Evolutionary conservation across 306 rosid genomes (phyloP), one percentile per base, ranked within the genome.

Genomic region (Glycine latifolia): DNA sequence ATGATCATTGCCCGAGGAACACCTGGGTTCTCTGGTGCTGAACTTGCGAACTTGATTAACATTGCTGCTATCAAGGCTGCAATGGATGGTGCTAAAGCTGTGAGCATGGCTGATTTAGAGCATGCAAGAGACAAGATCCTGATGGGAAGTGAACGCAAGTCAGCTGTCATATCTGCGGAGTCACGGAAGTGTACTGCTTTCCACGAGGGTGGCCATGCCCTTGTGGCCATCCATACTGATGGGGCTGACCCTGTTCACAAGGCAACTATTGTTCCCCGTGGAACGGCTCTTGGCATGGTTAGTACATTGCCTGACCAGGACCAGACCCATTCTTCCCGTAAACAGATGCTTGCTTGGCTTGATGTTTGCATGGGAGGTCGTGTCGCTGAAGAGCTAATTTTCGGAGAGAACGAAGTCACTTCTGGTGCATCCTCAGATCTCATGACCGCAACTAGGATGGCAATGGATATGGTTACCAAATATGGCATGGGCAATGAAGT

Each of bases 81-180:
- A n/a, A 94, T 90, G 92, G 92, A 94, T n/a, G 98, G 95, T 65
- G 92, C 94, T 54, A 91, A 89, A 81, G 88, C 98, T 69, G 98
- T 94, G 71, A 88, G 76, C 82, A 92, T 94, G 98, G 81, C 79
- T 60, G 92, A 94, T 84, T 82, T 94, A 48, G 97, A 94, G 83
- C 81, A 79, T 85, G 98, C 98, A 0, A 90, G 87, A 87, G 98
- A 94, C 82, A 94, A 86, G 84, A 86, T 94, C 69, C 72, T 92
- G 89, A 94, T 94, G 97, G 97, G 98, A 85, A 92, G 92, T 49
- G 98, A 94, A 71, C 91, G 97, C 4, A 90, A 92, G 67, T 92
- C 98, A 3, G 95, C 94, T 10, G 88, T 89, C 54, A 88, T 92
- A 83, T 87, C 95, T 47, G 95, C 89, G 1, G 97, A 92, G 67